Percentiles rank a stretch among this genome's conserved stretches.
Evolutionary conservation across 257 asterid species (phyloP).

Genomic region (Rauvolfia tetraphylla): DNA sequence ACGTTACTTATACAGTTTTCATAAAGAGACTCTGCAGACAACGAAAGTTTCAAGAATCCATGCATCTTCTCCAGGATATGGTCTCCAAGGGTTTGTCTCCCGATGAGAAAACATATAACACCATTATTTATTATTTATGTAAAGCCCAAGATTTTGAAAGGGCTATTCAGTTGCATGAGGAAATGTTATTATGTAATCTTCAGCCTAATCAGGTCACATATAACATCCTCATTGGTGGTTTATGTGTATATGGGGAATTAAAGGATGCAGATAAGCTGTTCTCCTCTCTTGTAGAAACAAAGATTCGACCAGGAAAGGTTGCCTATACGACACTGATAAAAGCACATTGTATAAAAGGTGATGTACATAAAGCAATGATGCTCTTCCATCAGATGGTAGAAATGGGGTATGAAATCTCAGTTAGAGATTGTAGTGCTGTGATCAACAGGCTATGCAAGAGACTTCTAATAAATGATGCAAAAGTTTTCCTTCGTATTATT

Average conservation of each 20-base stretch:
- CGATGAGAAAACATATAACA: slow-evolving; percentile 59
- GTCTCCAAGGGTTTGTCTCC: slow-evolving; percentile 45
- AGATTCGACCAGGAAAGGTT: slow-evolving; percentile 47
- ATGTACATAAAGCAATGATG: slow-evolving; percentile 41
- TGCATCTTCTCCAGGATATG: slow-evolving; percentile 43
- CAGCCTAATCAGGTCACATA: slow-evolving; percentile 52
- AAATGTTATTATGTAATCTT: slow-evolving; percentile 45
- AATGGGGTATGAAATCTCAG: slow-evolving; percentile 51
- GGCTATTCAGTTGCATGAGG: slow-evolving; percentile 42
- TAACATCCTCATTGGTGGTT: slow-evolving; percentile 62
- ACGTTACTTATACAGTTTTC: slow-evolving; percentile 61
- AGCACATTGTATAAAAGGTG: slow-evolving; percentile 79
- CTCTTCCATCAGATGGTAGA: slow-evolving; percentile 60
- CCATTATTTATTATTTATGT: slow-evolving; percentile 54
- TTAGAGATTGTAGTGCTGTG: slow-evolving; percentile 74
- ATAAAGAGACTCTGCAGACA: slow-evolving; percentile 60
- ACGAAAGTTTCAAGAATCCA: slow-evolving; percentile 49
- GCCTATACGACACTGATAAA: slow-evolving; percentile 67
- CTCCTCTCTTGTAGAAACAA: slow-evolving; percentile 34
- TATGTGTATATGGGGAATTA: slow-evolving; percentile 54
- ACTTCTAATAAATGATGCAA: slow-evolving; percentile 38
- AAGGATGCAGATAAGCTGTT: slow-evolving; percentile 52
- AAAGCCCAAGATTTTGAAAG: slow-evolving; percentile 35
- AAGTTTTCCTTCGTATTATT: slow-evolving; percentile 50
- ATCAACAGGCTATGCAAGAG: slow-evolving; percentile 78